Evolutionary conservation across 2,329 filamentous ascomycete genomes (phyloP), one percentile per base, ranked within the genome.

Genomic region (Pseudocercospora crystallina): DNA sequence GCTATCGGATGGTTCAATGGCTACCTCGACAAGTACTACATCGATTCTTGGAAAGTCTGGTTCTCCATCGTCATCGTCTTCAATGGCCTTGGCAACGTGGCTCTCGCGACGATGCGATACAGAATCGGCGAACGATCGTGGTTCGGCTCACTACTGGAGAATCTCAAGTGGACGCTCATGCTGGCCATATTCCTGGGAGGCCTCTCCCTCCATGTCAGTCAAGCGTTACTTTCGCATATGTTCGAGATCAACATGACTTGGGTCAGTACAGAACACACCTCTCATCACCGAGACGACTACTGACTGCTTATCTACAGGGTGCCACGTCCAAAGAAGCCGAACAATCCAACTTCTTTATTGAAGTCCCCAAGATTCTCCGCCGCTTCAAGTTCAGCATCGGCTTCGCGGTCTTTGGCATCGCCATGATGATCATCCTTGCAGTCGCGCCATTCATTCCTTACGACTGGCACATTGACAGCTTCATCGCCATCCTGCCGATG

Each of bases 161-260:
- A 84, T 63, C 69, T 84, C 62, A 83, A 81, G 60, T 85, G 82
- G 82, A 76, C 81, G 13, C 78, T 79, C 2, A 76, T 85, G 71
- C 76, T 92, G 41, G 85, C 85, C 54, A 85, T 94, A 68, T 95
- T 94, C 77, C 77, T 95, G 13, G 89, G 89, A 45, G 89, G 89
- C 34, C 77, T 94, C 43, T 88, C 84, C 1, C 79, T 95, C 32
- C 89, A 95, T 72, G 81, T 95, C 42, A 88, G 83, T 29, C 86
- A 91, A 68, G 89, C 89, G 1, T 76, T 95, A 31, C 72, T 94
- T 39, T 80, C 84, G 4, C 90, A 95, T 74, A 89, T 94, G 81
- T 88, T 94, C 67, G 83, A 88, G 72, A 83, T 92, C 65, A 80
- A 94, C 71, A 92, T 94, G 85, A 82, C 81, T 2, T 94, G 89